A percentile compares a stretch with the other conserved stretches of the same genome.
These are phyloP conservation scores for Stellera chamaejasme DNA, from an alignment of 345 rosid species.

Conservation along the genomic window DNA sequence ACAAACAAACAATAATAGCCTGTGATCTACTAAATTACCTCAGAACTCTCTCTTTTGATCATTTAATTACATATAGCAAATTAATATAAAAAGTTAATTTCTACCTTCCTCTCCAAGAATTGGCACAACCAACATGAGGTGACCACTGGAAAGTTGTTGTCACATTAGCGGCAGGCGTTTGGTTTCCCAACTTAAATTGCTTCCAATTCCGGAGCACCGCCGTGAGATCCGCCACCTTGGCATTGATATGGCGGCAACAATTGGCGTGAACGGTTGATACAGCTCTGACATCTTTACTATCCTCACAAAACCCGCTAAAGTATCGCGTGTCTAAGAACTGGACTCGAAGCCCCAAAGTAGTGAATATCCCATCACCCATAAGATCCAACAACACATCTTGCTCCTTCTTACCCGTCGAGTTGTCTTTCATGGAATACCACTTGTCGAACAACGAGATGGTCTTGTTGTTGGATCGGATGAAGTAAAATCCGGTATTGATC, in stretches of 20 bases:
- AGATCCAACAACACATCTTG: conserved; percentile 59
- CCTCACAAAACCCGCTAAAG: conserved; percentile 79
- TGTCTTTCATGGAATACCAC: conserved; percentile 59
- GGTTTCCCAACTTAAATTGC: conserved; percentile 20
- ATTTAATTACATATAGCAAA: no score
- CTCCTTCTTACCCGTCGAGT: conserved; percentile 48
- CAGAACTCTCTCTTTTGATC: no score
- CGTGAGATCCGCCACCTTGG: conserved; percentile 55
- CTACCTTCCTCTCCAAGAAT: conserved; percentile 29
- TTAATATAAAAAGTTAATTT: not conserved
- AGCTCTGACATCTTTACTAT: conserved; percentile 34
- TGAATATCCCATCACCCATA: conserved; percentile 24
- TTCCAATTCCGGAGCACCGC: conserved; percentile 59
- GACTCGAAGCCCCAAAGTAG: conserved; percentile 29
- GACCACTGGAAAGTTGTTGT: conserved; percentile 28
- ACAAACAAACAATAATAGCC: no score
- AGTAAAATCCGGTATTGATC: conserved; percentile 73
- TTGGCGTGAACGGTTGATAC: conserved; percentile 79
- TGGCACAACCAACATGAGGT: conserved; percentile 22
- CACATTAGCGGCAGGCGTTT: conserved; percentile 2
- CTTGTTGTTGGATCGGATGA: conserved; percentile 53
- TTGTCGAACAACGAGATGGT: conserved; percentile 45
- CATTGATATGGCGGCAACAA: conserved; percentile 62
- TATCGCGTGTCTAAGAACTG: conserved; percentile 41
- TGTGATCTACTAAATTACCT: no score